Evolutionary conservation across 768 basidiomycete species (phyloP), one percentile per base, ranked within the genome.

Genomic region (Phlebiopsis flavidoalba): DNA sequence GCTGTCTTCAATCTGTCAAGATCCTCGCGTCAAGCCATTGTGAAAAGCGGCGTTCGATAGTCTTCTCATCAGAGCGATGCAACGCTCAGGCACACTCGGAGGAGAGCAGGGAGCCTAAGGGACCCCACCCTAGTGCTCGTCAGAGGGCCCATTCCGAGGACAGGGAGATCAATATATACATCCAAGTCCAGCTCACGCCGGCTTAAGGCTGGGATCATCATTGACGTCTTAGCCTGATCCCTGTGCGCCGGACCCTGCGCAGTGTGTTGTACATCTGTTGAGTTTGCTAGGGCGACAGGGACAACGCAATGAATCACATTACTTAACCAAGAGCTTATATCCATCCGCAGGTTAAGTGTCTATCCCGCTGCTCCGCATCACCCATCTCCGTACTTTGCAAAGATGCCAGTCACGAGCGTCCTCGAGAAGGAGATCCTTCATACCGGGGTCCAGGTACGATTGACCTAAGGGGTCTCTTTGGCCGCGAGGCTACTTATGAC

Each of bases 301-400:
- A 49, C 47, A 43, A 65, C n/a, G n/a, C n/a, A 69, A 52, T 61
- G 75, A n/a, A n/a, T n/a, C n/a, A n/a, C n/a, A n/a, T n/a, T n/a
- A 70, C 74, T 48, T 45, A 80, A n/a, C 77, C 21, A 91, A 77
- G n/a, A 91, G 79, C n/a, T n/a, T n/a, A 68, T 89, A 90, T 12
- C 91, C 91, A n/a, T 12, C 90, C 79, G 19, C 89, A 84, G 75
- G n/a, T n/a, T n/a, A 89, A 92, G 1, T 91, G 91, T n/a, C n/a
- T 60, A 93, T 91, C 0, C 75, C 91, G 55, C 90, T n/a, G 83
- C 11, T 83, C n/a, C 82, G 1, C 80, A 67, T 64, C 93, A 93
- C 91, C n/a, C 91, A 93, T 19, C n/a, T 73, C 59, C 65, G 85
- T 88, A 64, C 84, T 88, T 10, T 71, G 70, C 57, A 92, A n/a